A percentile compares a stretch with the other conserved stretches of the same genome.
Evolutionary conservation across 2,329 filamentous ascomycete species (phyloP).

Genomic region (Penicillium nordicum): DNA sequence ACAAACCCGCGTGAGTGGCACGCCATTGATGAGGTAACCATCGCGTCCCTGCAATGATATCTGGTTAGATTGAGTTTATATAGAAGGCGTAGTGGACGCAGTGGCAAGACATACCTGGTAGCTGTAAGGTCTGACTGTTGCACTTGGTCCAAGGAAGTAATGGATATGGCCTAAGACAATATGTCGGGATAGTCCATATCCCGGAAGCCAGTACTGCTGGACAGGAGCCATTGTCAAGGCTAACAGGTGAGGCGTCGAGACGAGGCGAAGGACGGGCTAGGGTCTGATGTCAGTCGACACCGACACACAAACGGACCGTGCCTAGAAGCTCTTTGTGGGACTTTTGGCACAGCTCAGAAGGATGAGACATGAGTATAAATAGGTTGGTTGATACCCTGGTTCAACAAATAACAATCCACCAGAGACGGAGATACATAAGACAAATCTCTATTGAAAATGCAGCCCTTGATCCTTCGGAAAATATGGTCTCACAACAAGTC

Average conservation of each 20-base stretch:
- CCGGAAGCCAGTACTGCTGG: constrained; percentile 49
- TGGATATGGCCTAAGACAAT: constrained; percentile 49
- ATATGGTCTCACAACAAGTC: constrained; percentile 16
- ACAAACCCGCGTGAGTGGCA: constrained; percentile 46
- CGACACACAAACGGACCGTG: constrained; percentile 8
- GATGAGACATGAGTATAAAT: constrained; percentile 20
- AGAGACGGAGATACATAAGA: constrained; percentile 13
- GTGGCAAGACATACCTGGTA: constrained; percentile 42
- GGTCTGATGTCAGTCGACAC: constrained; percentile 5
- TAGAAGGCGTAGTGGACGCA: constrained; percentile 4
- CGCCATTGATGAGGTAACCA: constrained; percentile 48
- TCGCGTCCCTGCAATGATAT: constrained; percentile 42
- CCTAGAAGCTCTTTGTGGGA: constrained; percentile 1
- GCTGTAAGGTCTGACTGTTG: constrained; percentile 46
- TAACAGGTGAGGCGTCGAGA: background rate
- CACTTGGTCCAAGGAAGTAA: constrained; percentile 48
- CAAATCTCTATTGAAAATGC: constrained; percentile 7
- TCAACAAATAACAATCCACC: background rate
- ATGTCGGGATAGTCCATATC: constrained; percentile 48
- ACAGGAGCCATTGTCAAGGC: constrained; percentile 33
- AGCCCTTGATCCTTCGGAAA: constrained; percentile 6
- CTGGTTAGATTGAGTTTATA: constrained; percentile 24
- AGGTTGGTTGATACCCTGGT: background rate
- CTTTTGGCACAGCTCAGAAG: constrained; percentile 4
- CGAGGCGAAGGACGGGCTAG: background rate